Evolutionary conservation across 768 basidiomycete species (phyloP), one percentile per base, ranked within the genome.

Genomic region (Boletus insuetus): DNA sequence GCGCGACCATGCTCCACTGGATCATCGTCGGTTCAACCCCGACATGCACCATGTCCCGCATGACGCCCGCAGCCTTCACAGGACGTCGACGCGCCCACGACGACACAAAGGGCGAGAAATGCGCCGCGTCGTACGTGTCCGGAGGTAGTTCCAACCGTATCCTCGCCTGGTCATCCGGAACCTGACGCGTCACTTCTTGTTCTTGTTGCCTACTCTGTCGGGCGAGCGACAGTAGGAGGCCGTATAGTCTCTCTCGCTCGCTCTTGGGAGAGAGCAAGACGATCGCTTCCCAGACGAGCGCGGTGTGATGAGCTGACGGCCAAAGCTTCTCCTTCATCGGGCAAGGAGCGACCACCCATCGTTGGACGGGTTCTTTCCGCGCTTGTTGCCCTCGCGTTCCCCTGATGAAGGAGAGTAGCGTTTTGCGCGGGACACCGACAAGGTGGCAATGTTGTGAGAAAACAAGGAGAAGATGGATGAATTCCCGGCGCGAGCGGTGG

Each of bases 51-150:
- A 88, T 85, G 62, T 87, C 83, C n/a, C 58, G 58, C 38, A 87
- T 48, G 19, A 86, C 72, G 20, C 60, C 55, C 0, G 71, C 61
- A 0, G 79, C 81, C 29, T 65, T 63, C 6, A 60, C 45, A 1
- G 75, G 63, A 2, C 56, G 59, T 4, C 63, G 48, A 6, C 59
- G 51, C 48, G 74, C 73, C 60, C 82, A 70, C 19, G 65, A 66
- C 35, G 70, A 65, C 39, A 86, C 67, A 64, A 87, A 87, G 0
- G 82, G 77, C 1, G 75, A 80, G 63, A 87, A 89, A 56, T 74
- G 73, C 35, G 69, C 61, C 32, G 65, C 59, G 56, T 72, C 75
- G 69, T 69, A 58, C 17, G 73, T 58, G 22, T 70, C 63, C 0
- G 61, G 68, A 31, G 62, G 56, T 20, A 73, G 53, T 12, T 65